Evolutionary conservation across 1,139 yeast species (phyloP), one percentile per base, ranked within the genome.

Genomic region (Magnusiomyces tetraspermus): DNA sequence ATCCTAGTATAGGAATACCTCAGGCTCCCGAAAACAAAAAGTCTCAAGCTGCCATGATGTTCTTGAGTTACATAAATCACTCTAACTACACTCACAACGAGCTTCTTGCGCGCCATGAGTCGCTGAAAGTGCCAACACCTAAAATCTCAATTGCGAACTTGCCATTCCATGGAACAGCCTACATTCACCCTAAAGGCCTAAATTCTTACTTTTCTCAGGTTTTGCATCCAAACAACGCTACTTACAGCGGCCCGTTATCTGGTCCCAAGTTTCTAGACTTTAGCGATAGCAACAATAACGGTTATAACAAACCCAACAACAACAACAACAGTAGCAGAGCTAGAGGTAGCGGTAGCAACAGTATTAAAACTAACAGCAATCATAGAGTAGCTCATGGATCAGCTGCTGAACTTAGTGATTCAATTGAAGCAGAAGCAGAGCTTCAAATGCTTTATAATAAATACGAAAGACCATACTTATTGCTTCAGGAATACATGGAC

Each of bases 21-120:
- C n/a, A n/a, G n/a, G n/a, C n/a, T n/a, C n/a, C n/a, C n/a, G n/a
- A n/a, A n/a, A n/a, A n/a, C n/a, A n/a, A n/a, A n/a, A n/a, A n/a
- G n/a, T n/a, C n/a, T n/a, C n/a, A n/a, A n/a, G n/a, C n/a, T n/a
- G n/a, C n/a, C n/a, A n/a, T n/a, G n/a, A n/a, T n/a, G n/a, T n/a
- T n/a, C n/a, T 75, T 92, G 62, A 98, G 92, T 62, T 92, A 92
- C 63, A 76, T 92, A 59, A 86, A 83, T 67, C 90, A 92, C 64
- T 89, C 90, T 66, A 98, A 98, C 2, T 92, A 88, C 64, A 90
- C 88, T 59, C 80, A 85, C 60, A 90, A 97, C 0, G 99, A 94
- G 67, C 89, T 96, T 2, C 87, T 90, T 84, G 76, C 90, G 56
- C 78, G 98, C 58, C 79, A 89, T 58, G 99, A 94, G 66, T 82